Evolutionary conservation across 495 filamentous ascomycete species (phyloP).

Genomic region (Tuber magnatum): DNA sequence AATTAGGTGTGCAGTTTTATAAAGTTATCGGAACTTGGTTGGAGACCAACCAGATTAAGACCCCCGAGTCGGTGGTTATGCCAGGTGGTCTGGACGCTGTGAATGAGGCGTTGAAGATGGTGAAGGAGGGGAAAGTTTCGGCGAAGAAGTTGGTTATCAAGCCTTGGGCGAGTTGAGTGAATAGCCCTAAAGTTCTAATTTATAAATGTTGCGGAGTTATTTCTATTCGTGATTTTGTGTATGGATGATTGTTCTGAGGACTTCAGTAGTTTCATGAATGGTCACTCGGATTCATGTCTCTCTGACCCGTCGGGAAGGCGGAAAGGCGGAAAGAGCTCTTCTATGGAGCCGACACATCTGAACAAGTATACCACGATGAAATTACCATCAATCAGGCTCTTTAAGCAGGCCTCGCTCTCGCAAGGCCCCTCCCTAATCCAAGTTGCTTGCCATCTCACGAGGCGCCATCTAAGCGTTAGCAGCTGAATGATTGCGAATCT

Average conservation of each 20-base stretch:
- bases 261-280: neutral
- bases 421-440: too few relatives aligned
- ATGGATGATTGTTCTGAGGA: neutral
- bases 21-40: neutral
- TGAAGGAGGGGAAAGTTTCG: neutral
- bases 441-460: too few relatives aligned
- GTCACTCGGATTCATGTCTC: neutral
- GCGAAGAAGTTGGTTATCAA: neutral
- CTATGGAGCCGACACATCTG: neutral
- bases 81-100: neutral
- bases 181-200: neutral
- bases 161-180: neutral
- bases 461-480: too few relatives aligned
- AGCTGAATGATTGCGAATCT: too few relatives aligned
- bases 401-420: neutral
- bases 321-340: neutral
- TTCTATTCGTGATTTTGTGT: neutral
- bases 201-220: neutral
- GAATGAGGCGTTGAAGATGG: slow-evolving; percentile 4
- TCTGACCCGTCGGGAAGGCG: neutral
- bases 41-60: slow-evolving; percentile 8
- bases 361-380: neutral
- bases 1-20: neutral
- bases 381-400: neutral
- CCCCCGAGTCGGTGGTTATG: neutral